Evolutionary conservation across 2,329 filamentous ascomycete genomes (phyloP), one percentile per base, ranked within the genome.

Genomic region (Aspergillus sp.): DNA sequence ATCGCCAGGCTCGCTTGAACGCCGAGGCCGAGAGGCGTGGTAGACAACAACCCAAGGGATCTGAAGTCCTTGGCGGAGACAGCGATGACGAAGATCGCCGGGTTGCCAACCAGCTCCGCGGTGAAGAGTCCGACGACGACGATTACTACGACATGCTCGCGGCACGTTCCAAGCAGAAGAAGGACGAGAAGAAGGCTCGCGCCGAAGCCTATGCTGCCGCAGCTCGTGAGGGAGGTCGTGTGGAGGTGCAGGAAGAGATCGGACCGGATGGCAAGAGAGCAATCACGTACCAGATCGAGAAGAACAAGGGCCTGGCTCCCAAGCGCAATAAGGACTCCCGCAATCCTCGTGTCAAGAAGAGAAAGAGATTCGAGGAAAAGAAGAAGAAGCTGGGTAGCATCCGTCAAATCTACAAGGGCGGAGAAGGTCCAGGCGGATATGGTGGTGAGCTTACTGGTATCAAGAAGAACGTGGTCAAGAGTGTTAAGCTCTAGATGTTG

Each of bases 331-430:
- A 99, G 84, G 92, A 95, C 63, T 88, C 91, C 53, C 81, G 93
- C 58, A 99, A 99, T 76, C 92, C 94, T 33, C 82, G 94, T 71
- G 93, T 97, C 60, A 99, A 97, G 87, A 97, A 96, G 87, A 85
- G 90, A 74, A 90, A 90, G 84, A 91, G 90, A 84, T 99, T 85
- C 72, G 91, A 95, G 69, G 88, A 91, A 73, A 96, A 95, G 82
- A 88, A 93, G 83, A 97, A 96, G 89, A 96, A 97, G 81, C 75
- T 97, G 67, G 85, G 84, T 65, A 93, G 88, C 68, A 89, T 92
- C 78, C 90, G 88, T 77, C 83, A 89, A 8, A 80, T 90, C 13
- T 97, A 92, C 77, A 90, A 91, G 73, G 90, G 90, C 60, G 89
- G 90, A 56, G 86, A 95, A 76, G 85, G 89, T 62, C 84, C 83